phyloP scores from a whole-genome alignment of 2,329 filamentous ascomycete genomes.

The Diplodia corticola region DNA sequence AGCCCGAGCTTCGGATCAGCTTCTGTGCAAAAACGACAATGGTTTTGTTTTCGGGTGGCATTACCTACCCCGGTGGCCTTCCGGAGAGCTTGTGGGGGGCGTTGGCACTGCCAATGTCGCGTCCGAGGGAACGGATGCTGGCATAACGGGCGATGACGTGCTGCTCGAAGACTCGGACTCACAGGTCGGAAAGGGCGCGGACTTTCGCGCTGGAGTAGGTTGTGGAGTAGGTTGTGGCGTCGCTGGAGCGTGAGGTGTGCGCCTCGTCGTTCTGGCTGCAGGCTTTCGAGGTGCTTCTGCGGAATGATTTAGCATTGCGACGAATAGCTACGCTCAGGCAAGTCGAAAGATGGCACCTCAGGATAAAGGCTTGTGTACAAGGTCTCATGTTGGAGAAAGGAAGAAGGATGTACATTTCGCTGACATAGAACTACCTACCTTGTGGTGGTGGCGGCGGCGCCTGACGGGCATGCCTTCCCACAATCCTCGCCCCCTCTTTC shows the following conservation, averaged over 20 bases:
- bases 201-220: neutral
- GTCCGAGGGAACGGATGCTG: neutral
- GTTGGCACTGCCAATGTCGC: neutral
- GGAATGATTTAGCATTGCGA: neutral
- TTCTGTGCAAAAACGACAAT: too few species aligned
- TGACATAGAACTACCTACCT: slow-evolving; percentile 1
- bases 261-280: neutral
- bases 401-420: neutral
- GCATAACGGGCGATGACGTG: neutral
- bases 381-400: neutral
- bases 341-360: neutral
- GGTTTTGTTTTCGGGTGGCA: neutral
- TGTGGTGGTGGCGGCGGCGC: neutral
- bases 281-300: neutral
- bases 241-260: neutral
- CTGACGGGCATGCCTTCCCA: neutral
- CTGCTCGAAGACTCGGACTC: neutral
- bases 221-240: neutral
- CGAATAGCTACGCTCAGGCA: neutral
- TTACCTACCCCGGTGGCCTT: neutral
- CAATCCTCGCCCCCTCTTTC: neutral
- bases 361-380: neutral
- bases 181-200: neutral
- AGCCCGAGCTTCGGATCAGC: too few species aligned
- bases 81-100: neutral